Evolutionary conservation across 176 grass and related monocot genomes (phyloP).

Genomic region (Secale cereale): DNA sequence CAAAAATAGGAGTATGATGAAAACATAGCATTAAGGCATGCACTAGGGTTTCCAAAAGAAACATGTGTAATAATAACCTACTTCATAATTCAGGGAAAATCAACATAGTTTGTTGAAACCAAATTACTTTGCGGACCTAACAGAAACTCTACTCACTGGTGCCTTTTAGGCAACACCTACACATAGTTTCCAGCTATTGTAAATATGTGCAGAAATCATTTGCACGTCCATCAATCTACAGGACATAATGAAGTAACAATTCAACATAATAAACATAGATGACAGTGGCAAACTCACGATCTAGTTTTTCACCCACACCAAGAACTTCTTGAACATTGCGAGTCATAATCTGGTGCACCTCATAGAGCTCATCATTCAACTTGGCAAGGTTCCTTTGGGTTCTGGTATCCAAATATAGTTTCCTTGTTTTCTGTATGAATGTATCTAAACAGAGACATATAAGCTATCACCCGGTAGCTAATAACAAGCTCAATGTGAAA

Average conservation of each 20-base stretch:
- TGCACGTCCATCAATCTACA: neutral
- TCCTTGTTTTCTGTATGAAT: conserved; percentile 96
- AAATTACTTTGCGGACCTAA: neutral
- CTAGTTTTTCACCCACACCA: conserved; percentile 93
- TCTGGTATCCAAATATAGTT: conserved; percentile 87
- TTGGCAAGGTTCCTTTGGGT: conserved; percentile 93
- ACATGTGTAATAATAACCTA: neutral
- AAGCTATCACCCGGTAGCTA: conserved; percentile 15
- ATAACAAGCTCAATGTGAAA: conserved; percentile 7
- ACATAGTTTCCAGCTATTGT: neutral
- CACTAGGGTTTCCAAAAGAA: neutral
- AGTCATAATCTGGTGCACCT: conserved; percentile 97
- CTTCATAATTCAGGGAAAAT: neutral
- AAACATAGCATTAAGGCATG: neutral
- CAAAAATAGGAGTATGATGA: neutral
- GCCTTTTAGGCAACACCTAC: neutral
- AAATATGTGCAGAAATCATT: conserved; percentile 10
- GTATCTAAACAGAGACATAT: conserved; percentile 56
- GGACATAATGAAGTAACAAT: neutral
- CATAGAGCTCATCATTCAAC: conserved; percentile 90
- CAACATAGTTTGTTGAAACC: neutral
- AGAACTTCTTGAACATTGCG: conserved; percentile 98
- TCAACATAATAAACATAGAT: neutral
- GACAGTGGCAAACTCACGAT: conserved; percentile 51
- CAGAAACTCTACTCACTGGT: neutral